Conservation (phyloP, 441 rosid genomes). For the Eruca vesicaria region DNA sequence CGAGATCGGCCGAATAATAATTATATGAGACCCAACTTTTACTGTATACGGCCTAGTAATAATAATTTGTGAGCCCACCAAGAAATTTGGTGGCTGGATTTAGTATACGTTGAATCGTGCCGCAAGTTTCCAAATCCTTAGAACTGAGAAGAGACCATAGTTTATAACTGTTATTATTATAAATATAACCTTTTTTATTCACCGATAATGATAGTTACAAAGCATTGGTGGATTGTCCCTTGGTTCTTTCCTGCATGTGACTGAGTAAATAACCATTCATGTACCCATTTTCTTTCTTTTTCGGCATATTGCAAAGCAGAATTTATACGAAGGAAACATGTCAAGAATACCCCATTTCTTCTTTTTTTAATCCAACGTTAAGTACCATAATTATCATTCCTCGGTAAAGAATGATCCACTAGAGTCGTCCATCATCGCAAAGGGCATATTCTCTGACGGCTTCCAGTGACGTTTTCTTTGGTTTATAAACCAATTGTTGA, state of each 20-base stretch:
- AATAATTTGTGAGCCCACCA: too few relatives aligned
- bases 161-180: neutral
- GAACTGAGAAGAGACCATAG: neutral
- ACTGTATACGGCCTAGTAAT: too few relatives aligned
- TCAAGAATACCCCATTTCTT: conserved; percentile 5
- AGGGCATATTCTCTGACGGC: conserved; percentile 96
- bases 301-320: conserved; percentile 9
- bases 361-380: neutral
- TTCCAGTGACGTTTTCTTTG: conserved; percentile 98
- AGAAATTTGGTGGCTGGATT: too few relatives aligned
- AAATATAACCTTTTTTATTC: neutral
- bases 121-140: too few relatives aligned
- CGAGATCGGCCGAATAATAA: too few relatives aligned
- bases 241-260: conserved; percentile 13
- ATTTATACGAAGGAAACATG: conserved; percentile 14
- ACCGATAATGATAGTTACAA: conserved; percentile 24
- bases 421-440: conserved; percentile 75
- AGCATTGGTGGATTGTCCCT: conserved; percentile 2
- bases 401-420: conserved; percentile 65
- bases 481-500: conserved; percentile 97
- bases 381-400: conserved; percentile 42
- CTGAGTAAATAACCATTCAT: conserved; percentile 10
- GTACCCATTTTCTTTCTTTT: neutral
- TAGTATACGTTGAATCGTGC: too few relatives aligned
- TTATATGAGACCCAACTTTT: too few relatives aligned